These are phyloP conservation scores for Cubamyces sp. DNA, from an alignment of 768 basidiomycete genomes.

Conservation along the genomic window DNA sequence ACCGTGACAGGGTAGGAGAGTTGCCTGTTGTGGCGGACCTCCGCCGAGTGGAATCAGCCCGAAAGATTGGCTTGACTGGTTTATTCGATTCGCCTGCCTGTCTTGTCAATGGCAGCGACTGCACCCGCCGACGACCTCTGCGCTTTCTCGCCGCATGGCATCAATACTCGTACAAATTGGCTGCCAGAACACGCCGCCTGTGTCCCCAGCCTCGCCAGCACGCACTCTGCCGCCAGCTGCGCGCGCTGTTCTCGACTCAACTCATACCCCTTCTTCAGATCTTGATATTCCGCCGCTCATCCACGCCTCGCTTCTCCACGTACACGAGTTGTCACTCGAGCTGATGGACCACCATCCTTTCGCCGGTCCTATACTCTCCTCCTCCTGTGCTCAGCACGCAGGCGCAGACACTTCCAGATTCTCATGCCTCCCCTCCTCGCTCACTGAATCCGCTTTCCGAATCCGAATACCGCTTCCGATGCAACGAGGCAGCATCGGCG, in stretches of 20 bases:
- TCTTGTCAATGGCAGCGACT: background rate
- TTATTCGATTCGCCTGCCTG: background rate
- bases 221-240: background rate
- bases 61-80: background rate
- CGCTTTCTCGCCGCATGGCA: background rate
- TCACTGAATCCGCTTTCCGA: background rate
- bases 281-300: conserved; percentile 3
- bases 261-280: background rate
- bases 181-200: background rate
- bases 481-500: conserved; percentile 2
- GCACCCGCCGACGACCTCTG: background rate
- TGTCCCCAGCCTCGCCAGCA: background rate
- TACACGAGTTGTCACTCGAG: conserved; percentile 2
- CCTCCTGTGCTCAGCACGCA: background rate
- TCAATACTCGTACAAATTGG: background rate
- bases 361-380: background rate
- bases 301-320: background rate
- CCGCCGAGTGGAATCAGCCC: conserved; percentile 12
- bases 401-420: background rate
- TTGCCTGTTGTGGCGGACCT: conserved; percentile 3
- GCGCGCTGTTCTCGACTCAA: background rate
- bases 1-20: background rate
- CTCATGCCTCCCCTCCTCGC: conserved; percentile 4
- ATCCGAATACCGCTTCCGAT: conserved; percentile 3
- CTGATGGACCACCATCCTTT: conserved; percentile 6